Base-by-base conservation (phyloP, 169 alveolate genomes). In the Plasmodium vivax region DNA sequence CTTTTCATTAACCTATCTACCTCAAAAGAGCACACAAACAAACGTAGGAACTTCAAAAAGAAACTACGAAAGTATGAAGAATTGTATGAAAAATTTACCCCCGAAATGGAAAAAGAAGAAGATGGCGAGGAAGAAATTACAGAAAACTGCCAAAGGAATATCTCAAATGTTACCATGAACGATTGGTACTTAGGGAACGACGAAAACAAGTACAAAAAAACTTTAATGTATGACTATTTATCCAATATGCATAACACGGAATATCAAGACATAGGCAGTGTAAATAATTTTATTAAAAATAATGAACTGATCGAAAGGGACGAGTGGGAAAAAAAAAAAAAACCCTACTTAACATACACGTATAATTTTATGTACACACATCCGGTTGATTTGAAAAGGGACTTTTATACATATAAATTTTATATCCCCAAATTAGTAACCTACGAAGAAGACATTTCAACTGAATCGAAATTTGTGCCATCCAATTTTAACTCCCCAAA, bases 371-470 rank as follows among this genome's bases (percentile, higher is more conserved):
- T 62, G 68, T 90, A 90, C 51, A 79, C 27, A 90, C 73, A 90
- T 36, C 91, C 90, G 14, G 47, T 80, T 34, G 10, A 79, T n/a
- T 23, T 45, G 54, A 80, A 32, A 80, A 51, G n/a, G 23, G 56
- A 80, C 3, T 58, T 34, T 19, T 90, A 90, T 62, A 56, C 43
- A 45, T 90, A 90, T 90, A 85, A 90, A 62, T 90, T 80, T 80
- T 34, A 62, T 41, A 80, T 90, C n/a, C 94, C 94, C 19, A 90
- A 90, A 90, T 80, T 90, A 51, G 73, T 62, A 74, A 90, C 81
- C 34, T 90, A 90, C 73, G 94, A 90, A 32, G 94, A 90, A 90
- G 94, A 90, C 83, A 90, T 90, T 68, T 90, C 94, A 12, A 90
- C 94, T 12, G 94, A 90, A 80, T 38, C 94, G 8, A 90, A 90